Evolutionary conservation across 441 rosid genomes (phyloP), one percentile per base, ranked within the genome.

Genomic region (Bruguiera hainesii): DNA sequence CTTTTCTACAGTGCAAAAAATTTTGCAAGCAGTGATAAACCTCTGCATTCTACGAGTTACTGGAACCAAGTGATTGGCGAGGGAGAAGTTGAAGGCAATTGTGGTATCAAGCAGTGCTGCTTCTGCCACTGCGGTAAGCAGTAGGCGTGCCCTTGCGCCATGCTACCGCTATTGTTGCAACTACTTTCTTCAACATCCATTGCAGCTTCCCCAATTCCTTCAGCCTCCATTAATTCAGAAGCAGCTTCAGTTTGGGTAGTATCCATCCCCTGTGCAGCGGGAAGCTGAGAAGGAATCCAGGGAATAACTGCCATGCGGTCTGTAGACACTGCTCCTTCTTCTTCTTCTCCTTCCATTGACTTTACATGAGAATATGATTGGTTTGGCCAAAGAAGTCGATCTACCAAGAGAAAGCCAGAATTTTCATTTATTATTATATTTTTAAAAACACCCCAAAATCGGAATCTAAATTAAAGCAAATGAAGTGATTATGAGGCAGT

Each of bases 111-210:
- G 78, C 91, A 88, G 62, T 88, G 90, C 20, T 79, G 89, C 63
- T 85, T 89, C 31, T 72, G 80, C 89, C 87, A 80, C 49, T 81
- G 86, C 56, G 74, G 84, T 23, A 79, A 50, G 4, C 80, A 74
- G 29, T 75, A 70, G 48, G 49, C 49, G 5, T 10, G 23, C n/a
- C 51, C 76, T 71, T 71, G 73, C 31, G n/a, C 71, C 21, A 35
- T 62, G 46, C 19, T 59, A 33, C 23, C 57, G 30, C 15, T 39
- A 25, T 13, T 60, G 30, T 28, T n/a, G 6, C 72, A 37, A 20
- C 7, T 60, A 26, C 25, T 21, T 4, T 76, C 86, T 78, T 90
- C 95, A 16, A 85, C 73, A 5, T 90, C 97, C 97, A 90, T 89
- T n/a, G 73, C 35, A 29, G 71, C 79, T 49, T 75, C 83, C 35